Evolutionary conservation across 352 stramenopile species (phyloP).

Genomic region (Globisporangium megalacanthum): DNA sequence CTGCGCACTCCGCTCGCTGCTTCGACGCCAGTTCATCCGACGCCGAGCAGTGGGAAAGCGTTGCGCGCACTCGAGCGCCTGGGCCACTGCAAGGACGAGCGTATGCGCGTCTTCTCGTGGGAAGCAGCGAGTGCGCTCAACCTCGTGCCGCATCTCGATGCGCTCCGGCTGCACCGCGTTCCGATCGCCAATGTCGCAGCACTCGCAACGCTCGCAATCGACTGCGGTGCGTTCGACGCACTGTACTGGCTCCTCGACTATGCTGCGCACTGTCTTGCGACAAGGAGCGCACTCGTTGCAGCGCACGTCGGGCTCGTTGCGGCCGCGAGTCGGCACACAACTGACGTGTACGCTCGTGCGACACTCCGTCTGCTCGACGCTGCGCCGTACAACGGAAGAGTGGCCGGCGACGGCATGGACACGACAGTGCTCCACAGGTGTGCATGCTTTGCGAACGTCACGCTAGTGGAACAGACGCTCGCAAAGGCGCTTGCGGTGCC

Average conservation of each 20-base stretch:
- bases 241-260: constrained; percentile 37
- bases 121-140: constrained; percentile 19
- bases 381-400: constrained; percentile 24
- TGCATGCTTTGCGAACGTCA: constrained; percentile 28
- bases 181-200: neutral
- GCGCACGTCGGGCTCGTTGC: constrained; percentile 1
- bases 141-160: constrained; percentile 29
- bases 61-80: neutral
- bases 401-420: constrained; percentile 41
- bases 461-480: constrained; percentile 19
- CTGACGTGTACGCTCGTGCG: constrained; percentile 30
- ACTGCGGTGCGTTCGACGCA: constrained; percentile 22
- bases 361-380: constrained; percentile 32
- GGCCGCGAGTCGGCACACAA: constrained; percentile 22
- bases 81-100: neutral
- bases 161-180: constrained; percentile 16
- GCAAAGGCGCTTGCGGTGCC: constrained; percentile 27
- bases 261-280: constrained; percentile 6
- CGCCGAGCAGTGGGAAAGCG: neutral
- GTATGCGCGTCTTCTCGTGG: constrained; percentile 3
- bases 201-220: constrained; percentile 25
- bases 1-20: neutral
- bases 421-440: constrained; percentile 47
- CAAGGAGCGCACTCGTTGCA: neutral
- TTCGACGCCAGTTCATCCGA: neutral